phyloP scores from a whole-genome alignment of 805 yeast species.

The Nakazawaea ernobii region DNA sequence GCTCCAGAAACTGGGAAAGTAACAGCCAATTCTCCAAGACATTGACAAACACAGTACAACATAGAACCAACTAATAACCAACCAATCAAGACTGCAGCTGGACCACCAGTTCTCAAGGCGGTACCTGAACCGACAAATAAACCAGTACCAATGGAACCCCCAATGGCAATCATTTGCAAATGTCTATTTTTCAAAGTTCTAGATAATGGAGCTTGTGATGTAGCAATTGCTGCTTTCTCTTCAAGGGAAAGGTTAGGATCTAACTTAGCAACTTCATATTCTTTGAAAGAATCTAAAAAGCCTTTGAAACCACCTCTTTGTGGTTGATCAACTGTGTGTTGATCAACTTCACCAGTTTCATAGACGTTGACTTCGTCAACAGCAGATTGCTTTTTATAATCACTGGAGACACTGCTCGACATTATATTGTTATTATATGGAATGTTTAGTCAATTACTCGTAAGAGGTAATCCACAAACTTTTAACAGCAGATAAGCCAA shows the following conservation, averaged over 20 bases:
- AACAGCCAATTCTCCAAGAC: constrained; percentile 59
- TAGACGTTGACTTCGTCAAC: constrained; percentile 9
- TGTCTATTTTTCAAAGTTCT: constrained; percentile 58
- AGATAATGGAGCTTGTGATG: constrained; percentile 45
- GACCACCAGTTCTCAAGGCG: constrained; percentile 62
- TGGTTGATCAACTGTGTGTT: neutral
- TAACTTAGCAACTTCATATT: constrained; percentile 26
- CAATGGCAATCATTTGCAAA: constrained; percentile 75
- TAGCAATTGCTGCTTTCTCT: constrained; percentile 40
- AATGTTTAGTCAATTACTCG: too few relatives aligned
- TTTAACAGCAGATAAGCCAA: too few relatives aligned
- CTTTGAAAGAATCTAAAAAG: constrained; percentile 26
- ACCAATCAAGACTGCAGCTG: constrained; percentile 62
- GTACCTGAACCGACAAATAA: constrained; percentile 70
- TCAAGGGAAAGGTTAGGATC: constrained; percentile 39
- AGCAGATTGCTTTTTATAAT: constrained; percentile 4
- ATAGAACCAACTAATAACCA: constrained; percentile 54
- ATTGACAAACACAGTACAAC: constrained; percentile 59
- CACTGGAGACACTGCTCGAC: constrained; percentile 5
- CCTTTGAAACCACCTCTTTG: constrained; percentile 7
- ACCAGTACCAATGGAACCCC: constrained; percentile 83
- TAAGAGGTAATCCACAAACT: too few relatives aligned
- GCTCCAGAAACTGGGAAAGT: constrained; percentile 62
- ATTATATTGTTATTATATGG: neutral
- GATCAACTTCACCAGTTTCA: constrained; percentile 11